A percentile compares a stretch with the other conserved stretches of the same genome.
Conservation (phyloP, 441 rosid species). For the Eugenia klotzschiana region DNA sequence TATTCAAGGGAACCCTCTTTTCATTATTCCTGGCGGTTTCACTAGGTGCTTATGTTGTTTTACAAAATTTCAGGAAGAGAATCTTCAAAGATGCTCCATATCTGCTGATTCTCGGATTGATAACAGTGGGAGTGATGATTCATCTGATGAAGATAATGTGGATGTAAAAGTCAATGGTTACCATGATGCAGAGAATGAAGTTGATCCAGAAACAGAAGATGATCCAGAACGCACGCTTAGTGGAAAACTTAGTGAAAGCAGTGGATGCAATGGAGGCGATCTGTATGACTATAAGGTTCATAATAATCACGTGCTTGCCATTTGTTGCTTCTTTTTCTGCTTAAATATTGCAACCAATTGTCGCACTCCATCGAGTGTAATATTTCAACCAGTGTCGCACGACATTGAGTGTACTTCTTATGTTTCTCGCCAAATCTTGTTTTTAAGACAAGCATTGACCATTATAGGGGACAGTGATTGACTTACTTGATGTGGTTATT, state of each 20-base stretch:
- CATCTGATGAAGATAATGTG: conserved; percentile 74
- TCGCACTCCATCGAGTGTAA: neutral
- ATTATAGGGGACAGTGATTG: neutral
- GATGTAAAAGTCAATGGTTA: conserved; percentile 55
- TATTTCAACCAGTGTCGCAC: neutral
- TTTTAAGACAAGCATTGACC: neutral
- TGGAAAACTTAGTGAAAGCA: conserved; percentile 92
- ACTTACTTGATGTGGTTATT: neutral
- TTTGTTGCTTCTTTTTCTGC: neutral
- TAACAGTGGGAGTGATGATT: conserved; percentile 86
- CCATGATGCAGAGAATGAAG: conserved; percentile 86
- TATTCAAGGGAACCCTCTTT: neutral
- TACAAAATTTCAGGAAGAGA: conserved; percentile 63
- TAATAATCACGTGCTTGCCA: neutral
- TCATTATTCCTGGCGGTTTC: neutral
- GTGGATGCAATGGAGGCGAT: conserved; percentile 78
- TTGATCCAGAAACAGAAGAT: conserved; percentile 68
- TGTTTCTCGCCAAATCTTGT: neutral
- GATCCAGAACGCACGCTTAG: conserved; percentile 58
- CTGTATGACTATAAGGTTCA: conserved; percentile 84
- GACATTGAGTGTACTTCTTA: neutral
- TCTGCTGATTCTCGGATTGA: conserved; percentile 84
- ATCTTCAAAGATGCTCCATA: conserved; percentile 82
- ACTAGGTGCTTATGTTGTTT: conserved; percentile 2
- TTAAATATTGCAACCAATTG: neutral